phyloP scores from a whole-genome alignment of 306 rosid species.

The Arachis stenosperma region DNA sequence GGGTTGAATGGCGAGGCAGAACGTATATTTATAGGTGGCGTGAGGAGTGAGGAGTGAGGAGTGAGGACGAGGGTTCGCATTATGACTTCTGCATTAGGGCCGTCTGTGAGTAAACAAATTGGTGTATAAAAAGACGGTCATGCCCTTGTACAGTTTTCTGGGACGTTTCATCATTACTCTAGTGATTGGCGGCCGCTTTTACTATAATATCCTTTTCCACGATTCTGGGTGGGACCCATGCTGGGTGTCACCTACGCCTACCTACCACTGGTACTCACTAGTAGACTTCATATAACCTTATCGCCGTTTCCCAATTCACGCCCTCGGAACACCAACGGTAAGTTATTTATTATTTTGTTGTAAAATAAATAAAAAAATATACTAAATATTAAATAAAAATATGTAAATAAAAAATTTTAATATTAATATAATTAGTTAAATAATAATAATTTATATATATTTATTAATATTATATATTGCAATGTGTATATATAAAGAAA shows the following conservation, averaged over 20 bases:
- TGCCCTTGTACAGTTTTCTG: conserved; percentile 38
- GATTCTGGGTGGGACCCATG: background rate
- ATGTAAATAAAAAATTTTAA: too few relatives aligned
- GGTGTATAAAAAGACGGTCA: background rate
- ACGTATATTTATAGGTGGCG: conserved; percentile 36
- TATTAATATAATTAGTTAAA: too few relatives aligned
- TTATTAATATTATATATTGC: too few relatives aligned
- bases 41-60: background rate
- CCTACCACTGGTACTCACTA: too few relatives aligned
- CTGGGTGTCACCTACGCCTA: background rate
- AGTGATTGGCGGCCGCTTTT: conserved; percentile 18
- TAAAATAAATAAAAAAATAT: too few relatives aligned
- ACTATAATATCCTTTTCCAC: conserved; percentile 25
- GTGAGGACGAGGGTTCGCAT: background rate
- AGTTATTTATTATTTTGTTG: too few relatives aligned
- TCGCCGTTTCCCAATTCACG: too few relatives aligned
- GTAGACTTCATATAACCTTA: too few relatives aligned
- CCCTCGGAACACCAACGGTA: too few relatives aligned
- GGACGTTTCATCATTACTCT: conserved; percentile 40
- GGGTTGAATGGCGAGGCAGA: background rate
- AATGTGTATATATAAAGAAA: too few relatives aligned
- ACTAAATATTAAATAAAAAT: too few relatives aligned
- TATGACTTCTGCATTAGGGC: background rate
- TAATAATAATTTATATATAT: too few relatives aligned
- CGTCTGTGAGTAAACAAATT: conserved; percentile 13